Evolutionary conservation across 2,329 filamentous ascomycete genomes (phyloP), one percentile per base, ranked within the genome.

Genomic region (Claviceps pusilla): DNA sequence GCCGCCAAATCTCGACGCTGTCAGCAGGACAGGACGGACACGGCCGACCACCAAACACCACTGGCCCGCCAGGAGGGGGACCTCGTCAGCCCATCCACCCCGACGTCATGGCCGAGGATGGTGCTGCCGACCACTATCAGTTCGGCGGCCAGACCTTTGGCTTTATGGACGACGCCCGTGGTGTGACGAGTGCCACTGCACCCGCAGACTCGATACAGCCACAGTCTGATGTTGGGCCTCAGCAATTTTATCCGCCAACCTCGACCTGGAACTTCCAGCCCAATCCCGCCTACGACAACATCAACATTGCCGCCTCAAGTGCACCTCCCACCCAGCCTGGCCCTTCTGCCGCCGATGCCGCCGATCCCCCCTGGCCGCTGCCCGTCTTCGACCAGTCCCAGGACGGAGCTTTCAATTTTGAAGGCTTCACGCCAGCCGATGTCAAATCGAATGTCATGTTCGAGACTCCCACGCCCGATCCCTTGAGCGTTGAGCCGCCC

Each of bases 221-320:
- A 52, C 58, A 61, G 58, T 59, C 59, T 60, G 65, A 65, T 58
- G 60, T 70, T 63, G 64, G 64, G 55, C 64, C 66, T 59, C 61
- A 68, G 61, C 63, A 71, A 51, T 64, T 63, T 59, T 62, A 63
- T 41, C 57, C 53, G 50, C 55, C 59, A 24, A 55, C 51, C 61
- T 61, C 71, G 53, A 64, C 65, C 65, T 79, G 76, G 76, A 63
- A 68, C 58, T 77, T 76, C 59, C 71, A 72, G 56, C 70, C 71
- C 62, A 71, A 71, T 12, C 71, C 74, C 57, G 72, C 73, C 48
- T 75, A 73, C 66, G 71, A 73, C 60, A 67, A 69, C 53, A 75
- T 71, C 65, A 68, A 71, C 65, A 62, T 66, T 59, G 68, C 60
- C 63, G 43, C 55, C 7, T 67, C 60, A 61, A 67, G 63, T 58